These are phyloP conservation scores for Passiflora organensis DNA, from an alignment of 345 rosid genomes.

Conservation along the genomic window DNA sequence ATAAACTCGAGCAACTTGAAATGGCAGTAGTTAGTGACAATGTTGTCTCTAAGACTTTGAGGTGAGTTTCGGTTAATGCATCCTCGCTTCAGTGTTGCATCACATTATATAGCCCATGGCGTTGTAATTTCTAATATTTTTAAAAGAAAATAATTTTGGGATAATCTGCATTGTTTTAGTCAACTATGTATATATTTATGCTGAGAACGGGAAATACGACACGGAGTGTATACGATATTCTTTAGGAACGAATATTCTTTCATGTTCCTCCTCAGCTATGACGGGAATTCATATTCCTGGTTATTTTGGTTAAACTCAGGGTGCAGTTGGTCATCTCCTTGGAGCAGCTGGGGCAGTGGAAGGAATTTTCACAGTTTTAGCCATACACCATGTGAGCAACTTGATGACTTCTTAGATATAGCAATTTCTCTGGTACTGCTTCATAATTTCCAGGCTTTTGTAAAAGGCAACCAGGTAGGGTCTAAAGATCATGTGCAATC, in stretches of 20 bases:
- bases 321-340: constrained; percentile 93
- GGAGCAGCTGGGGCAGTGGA: constrained; percentile 98
- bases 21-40: background rate
- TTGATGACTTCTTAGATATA: background rate
- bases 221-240: too few relatives aligned
- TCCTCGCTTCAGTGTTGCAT: too few relatives aligned
- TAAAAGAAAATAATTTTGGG: too few relatives aligned
- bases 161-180: too few relatives aligned
- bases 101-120: too few relatives aligned
- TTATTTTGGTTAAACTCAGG: constrained; percentile 37
- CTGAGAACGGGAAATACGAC: too few relatives aligned
- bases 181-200: too few relatives aligned
- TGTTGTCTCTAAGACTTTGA: too few relatives aligned
- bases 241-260: background rate
- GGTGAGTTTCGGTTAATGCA: too few relatives aligned
- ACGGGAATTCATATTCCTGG: background rate
- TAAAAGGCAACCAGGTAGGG: background rate
- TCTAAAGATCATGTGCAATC: too few relatives aligned
- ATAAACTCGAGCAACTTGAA: background rate
- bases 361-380: constrained; percentile 72
- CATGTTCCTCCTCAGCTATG: constrained; percentile 1
- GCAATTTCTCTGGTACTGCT: background rate
- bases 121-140: too few relatives aligned
- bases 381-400: constrained; percentile 58
- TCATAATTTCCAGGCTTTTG: background rate